phyloP scores from a whole-genome alignment of 805 yeast species.

The Saccharomycopsis schoenii region DNA sequence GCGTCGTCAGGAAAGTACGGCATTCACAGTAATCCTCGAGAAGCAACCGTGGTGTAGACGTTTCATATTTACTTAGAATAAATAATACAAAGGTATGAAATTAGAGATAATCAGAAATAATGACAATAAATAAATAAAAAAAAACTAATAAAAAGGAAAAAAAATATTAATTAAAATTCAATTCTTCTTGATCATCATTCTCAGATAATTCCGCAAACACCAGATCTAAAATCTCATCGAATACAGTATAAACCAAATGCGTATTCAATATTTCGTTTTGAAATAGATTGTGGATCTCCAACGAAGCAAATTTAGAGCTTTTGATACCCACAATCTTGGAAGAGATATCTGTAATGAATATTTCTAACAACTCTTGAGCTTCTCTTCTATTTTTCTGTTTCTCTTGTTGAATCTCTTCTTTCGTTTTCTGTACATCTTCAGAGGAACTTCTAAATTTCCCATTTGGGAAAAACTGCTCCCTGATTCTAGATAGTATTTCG shows the following conservation, averaged over 20 bases:
- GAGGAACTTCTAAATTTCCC: slow-evolving; percentile 31
- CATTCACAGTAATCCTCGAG: too few species aligned
- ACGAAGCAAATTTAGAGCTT: slow-evolving; percentile 55
- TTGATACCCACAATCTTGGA: slow-evolving; percentile 65
- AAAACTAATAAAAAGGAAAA: not conserved
- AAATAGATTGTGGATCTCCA: slow-evolving; percentile 48
- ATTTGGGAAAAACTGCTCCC: slow-evolving; percentile 38
- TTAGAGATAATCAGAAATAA: not conserved
- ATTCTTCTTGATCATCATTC: not conserved
- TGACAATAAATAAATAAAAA: too few species aligned
- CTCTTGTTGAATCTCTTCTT: slow-evolving; percentile 6
- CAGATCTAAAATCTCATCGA: slow-evolving; percentile 48
- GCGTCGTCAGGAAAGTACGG: too few species aligned
- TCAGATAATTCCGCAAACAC: slow-evolving; percentile 17
- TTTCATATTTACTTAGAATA: too few species aligned
- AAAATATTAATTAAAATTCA: not conserved
- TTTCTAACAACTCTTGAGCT: slow-evolving; percentile 45
- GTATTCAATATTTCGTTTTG: slow-evolving; percentile 67
- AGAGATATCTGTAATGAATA: slow-evolving; percentile 52
- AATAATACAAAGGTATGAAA: not conserved
- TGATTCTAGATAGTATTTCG: slow-evolving; percentile 28
- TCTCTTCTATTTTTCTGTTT: slow-evolving; percentile 44
- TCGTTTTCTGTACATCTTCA: not conserved
- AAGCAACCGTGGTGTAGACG: too few species aligned
- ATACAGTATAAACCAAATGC: slow-evolving; percentile 46